These are phyloP conservation scores for Paraconiothyrium sp. DNA, from an alignment of 2,329 filamentous ascomycete species.

Conservation along the genomic window DNA sequence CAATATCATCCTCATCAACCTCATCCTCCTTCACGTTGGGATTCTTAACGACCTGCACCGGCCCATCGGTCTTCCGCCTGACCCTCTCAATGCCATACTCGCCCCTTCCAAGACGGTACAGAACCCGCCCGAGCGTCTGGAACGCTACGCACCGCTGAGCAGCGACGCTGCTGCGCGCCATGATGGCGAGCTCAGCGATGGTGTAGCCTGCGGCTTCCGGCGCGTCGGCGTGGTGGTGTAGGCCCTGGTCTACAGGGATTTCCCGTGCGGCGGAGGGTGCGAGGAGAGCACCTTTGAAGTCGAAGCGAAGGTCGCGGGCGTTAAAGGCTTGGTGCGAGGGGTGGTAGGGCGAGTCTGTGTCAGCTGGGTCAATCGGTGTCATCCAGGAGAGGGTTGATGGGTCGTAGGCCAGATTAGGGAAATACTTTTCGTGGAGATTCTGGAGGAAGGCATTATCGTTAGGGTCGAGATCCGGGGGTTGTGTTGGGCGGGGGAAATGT, in stretches of 20 bases:
- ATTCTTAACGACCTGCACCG: constrained; percentile 56
- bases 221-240: constrained; percentile 93
- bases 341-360: constrained; percentile 80
- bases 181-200: constrained; percentile 81
- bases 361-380: constrained; percentile 70
- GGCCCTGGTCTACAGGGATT: constrained; percentile 78
- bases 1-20: constrained; percentile 46
- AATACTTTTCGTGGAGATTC: constrained; percentile 91
- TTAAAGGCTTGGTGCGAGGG: constrained; percentile 77
- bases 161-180: constrained; percentile 82
- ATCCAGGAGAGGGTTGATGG: constrained; percentile 92
- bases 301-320: constrained; percentile 83
- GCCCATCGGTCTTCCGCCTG: constrained; percentile 53
- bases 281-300: constrained; percentile 82
- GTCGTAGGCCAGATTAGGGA: constrained; percentile 85
- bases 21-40: constrained; percentile 47
- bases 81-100: constrained; percentile 67
- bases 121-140: constrained; percentile 84
- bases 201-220: constrained; percentile 96
- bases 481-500: constrained; percentile 69
- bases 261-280: constrained; percentile 77
- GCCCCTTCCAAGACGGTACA: constrained; percentile 83
- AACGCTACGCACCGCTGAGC: constrained; percentile 91
- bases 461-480: constrained; percentile 80
- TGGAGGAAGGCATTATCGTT: constrained; percentile 82